Percentiles rank a stretch among this genome's conserved stretches.
Evolutionary conservation across 768 basidiomycete species (phyloP).

Genomic region (Mycena vulgaris): DNA sequence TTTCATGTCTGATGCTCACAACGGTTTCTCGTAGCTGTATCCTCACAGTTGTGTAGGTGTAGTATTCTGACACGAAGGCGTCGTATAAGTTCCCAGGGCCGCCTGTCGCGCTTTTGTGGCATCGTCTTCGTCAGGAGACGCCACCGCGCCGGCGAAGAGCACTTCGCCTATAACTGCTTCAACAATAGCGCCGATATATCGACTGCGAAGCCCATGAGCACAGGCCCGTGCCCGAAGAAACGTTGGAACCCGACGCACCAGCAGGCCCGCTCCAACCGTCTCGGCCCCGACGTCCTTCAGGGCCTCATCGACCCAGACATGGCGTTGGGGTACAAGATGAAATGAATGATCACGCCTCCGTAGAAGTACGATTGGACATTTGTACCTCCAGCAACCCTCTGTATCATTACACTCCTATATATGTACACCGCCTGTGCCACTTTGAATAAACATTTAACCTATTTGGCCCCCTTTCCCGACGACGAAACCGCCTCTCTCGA

Average conservation of each 20-base stretch:
- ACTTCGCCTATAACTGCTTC: background rate
- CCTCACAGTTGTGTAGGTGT: too few species aligned
- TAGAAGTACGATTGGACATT: background rate
- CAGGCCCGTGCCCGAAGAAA: background rate
- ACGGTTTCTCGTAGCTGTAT: too few species aligned
- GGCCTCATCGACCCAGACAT: background rate
- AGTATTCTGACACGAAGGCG: too few species aligned
- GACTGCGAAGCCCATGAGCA: background rate
- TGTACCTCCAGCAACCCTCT: background rate
- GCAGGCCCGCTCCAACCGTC: background rate
- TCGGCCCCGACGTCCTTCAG: background rate
- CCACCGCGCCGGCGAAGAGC: background rate
- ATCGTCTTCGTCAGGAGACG: background rate
- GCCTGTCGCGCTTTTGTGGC: background rate
- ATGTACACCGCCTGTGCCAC: too few species aligned
- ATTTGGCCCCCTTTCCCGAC: background rate
- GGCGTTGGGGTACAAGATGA: conserved; percentile 26
- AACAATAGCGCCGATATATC: background rate
- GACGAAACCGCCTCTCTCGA: conserved; percentile 24
- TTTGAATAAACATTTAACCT: too few species aligned
- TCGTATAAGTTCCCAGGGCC: conserved; percentile 15
- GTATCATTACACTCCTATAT: background rate
- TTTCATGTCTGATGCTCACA: too few species aligned
- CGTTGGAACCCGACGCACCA: background rate
- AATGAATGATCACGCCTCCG: background rate